phyloP scores from a whole-genome alignment of 2,329 filamentous ascomycete genomes.

The Esteya vermicola region DNA sequence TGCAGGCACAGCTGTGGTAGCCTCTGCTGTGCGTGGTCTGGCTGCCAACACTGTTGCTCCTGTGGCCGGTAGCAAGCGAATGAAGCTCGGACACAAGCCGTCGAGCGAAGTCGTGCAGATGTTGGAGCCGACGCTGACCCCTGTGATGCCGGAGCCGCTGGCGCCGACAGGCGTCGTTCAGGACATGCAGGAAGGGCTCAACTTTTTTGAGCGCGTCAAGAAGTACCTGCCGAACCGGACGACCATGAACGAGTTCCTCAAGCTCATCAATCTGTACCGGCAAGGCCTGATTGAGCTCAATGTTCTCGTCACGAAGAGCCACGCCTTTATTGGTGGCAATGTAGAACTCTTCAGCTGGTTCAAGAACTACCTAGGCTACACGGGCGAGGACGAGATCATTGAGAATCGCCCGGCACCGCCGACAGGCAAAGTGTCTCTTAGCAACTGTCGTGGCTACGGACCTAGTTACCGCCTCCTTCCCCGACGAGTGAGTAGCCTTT shows the following conservation, averaged over 20 bases:
- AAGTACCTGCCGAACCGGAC: conserved; percentile 90
- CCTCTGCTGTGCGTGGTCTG: conserved; percentile 20
- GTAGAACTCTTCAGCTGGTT: conserved; percentile 82
- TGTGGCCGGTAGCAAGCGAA: too few species aligned
- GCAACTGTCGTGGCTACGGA: conserved; percentile 88
- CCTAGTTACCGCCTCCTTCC: conserved; percentile 90
- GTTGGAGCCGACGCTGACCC: conserved; percentile 77
- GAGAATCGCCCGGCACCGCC: conserved; percentile 66
- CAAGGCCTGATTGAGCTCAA: conserved; percentile 83
- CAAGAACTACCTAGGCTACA: conserved; percentile 67
- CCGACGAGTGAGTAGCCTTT: conserved; percentile 55
- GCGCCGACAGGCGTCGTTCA: conserved; percentile 58
- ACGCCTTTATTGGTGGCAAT: conserved; percentile 76
- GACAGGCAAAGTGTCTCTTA: conserved; percentile 72
- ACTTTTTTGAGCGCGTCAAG: conserved; percentile 92
- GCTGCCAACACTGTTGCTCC: conserved; percentile 18
- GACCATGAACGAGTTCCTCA: conserved; percentile 88
- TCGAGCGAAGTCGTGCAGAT: conserved; percentile 45
- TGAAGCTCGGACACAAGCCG: conserved; percentile 61
- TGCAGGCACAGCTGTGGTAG: too few species aligned
- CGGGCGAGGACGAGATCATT: conserved; percentile 62
- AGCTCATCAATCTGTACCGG: conserved; percentile 90
- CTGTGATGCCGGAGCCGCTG: conserved; percentile 75
- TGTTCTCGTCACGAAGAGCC: conserved; percentile 68
- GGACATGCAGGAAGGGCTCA: conserved; percentile 73